Percentiles rank a stretch among this genome's conserved stretches.
phyloP scores from a whole-genome alignment of 257 asterid genomes.

The Ligustrum vulgare region DNA sequence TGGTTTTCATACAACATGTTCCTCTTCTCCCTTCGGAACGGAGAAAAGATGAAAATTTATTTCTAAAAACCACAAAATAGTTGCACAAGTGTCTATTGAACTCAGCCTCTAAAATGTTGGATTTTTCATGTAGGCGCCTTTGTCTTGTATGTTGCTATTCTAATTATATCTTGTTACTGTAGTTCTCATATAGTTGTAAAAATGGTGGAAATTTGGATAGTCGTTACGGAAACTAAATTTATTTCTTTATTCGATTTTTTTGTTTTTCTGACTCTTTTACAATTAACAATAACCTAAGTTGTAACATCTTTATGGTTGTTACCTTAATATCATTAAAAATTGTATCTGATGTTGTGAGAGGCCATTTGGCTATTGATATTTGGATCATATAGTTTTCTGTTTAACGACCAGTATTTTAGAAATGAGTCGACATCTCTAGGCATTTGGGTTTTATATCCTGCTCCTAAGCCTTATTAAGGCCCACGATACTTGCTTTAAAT shows the following conservation, averaged over 20 bases:
- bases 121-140: not conserved
- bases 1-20: not conserved
- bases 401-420: not conserved
- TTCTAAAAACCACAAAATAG: not conserved
- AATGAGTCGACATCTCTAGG: not conserved
- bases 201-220: not conserved
- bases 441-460: not conserved
- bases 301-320: not conserved
- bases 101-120: not conserved
- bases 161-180: not conserved
- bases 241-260: not conserved
- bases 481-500: not conserved
- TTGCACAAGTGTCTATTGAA: not conserved
- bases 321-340: not conserved
- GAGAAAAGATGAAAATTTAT: not conserved
- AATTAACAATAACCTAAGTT: not conserved
- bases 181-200: not conserved
- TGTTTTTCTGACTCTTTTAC: not conserved
- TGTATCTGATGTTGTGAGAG: not conserved
- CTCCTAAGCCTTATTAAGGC: not conserved
- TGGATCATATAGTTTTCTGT: not conserved
- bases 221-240: not conserved
- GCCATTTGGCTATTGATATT: not conserved
- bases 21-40: not conserved
- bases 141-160: not conserved